phyloP scores from a whole-genome alignment of 148 eudicot species.

The Amaranthus hypochondriacus region DNA sequence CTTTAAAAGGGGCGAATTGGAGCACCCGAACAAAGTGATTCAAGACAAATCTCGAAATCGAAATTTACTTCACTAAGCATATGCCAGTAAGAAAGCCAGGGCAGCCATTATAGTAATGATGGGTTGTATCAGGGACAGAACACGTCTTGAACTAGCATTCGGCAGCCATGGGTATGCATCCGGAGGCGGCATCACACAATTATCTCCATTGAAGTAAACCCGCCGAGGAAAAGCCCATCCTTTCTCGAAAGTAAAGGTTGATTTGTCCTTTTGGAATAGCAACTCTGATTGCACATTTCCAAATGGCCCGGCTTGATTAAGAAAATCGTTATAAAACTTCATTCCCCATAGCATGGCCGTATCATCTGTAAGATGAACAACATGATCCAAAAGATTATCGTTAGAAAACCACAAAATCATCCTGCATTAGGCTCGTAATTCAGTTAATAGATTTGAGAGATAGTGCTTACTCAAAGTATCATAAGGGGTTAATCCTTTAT shows the following conservation, averaged over 20 bases:
- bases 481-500: conserved; percentile 50
- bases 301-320: conserved; percentile 50
- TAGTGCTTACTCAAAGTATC: conserved; percentile 42
- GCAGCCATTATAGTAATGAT: conserved; percentile 18
- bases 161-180: conserved; percentile 64
- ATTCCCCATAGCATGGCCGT: conserved; percentile 61
- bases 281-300: conserved; percentile 67
- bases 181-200: conserved; percentile 74
- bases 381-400: conserved; percentile 3
- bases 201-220: conserved; percentile 61
- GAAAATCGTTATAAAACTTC: conserved; percentile 50
- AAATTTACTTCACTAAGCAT: conserved; percentile 18
- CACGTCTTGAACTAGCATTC: conserved; percentile 31
- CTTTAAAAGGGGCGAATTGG: conserved; percentile 13
- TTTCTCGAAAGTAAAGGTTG: conserved; percentile 52
- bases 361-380: conserved; percentile 44
- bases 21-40: conserved; percentile 17
- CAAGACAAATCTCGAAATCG: conserved; percentile 4
- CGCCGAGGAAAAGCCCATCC: conserved; percentile 68
- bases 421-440: not conserved
- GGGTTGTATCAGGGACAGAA: conserved; percentile 23
- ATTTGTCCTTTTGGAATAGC: conserved; percentile 48
- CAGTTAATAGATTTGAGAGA: not conserved
- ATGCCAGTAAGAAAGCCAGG: conserved; percentile 25
- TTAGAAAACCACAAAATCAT: conserved; percentile 2